Evolutionary conservation across 495 filamentous ascomycete species (phyloP).

Genomic region (Penicillium riverlandense): DNA sequence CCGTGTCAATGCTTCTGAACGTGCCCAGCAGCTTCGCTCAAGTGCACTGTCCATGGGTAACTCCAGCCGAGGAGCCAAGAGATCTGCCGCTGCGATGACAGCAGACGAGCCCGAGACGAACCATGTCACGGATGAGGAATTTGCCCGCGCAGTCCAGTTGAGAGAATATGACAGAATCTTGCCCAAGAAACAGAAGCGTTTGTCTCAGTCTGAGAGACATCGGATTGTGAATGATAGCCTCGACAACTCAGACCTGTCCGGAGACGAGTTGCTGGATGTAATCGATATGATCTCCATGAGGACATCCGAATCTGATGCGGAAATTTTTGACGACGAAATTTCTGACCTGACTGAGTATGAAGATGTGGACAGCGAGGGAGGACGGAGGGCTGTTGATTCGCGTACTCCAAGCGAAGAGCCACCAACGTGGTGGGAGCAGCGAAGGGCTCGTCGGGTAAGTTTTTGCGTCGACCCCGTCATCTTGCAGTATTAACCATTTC

Average conservation of each 20-base stretch:
- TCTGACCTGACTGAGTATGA: background rate
- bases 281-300: no score
- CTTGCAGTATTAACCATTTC: slow-evolving; percentile 2
- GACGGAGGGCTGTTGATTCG: no score
- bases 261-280: no score
- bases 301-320: no score
- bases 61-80: slow-evolving; percentile 25
- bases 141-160: slow-evolving; percentile 54
- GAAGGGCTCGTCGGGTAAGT: slow-evolving; percentile 27
- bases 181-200: slow-evolving; percentile 18
- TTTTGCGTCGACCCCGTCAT: background rate
- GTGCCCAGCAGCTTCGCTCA: slow-evolving; percentile 33
- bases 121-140: slow-evolving; percentile 38
- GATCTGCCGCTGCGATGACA: slow-evolving; percentile 12
- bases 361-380: slow-evolving; percentile 10
- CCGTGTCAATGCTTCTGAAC: slow-evolving; percentile 31
- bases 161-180: slow-evolving; percentile 46
- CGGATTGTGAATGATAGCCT: no score
- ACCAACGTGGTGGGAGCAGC: slow-evolving; percentile 8
- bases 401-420: slow-evolving; percentile 4
- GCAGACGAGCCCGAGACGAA: slow-evolving; percentile 30
- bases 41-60: slow-evolving; percentile 27
- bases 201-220: no score
- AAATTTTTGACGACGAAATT: no score
- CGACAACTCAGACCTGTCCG: no score